Base-by-base conservation (phyloP, 306 rosid species). In the Pterocarpus santalinus region DNA sequence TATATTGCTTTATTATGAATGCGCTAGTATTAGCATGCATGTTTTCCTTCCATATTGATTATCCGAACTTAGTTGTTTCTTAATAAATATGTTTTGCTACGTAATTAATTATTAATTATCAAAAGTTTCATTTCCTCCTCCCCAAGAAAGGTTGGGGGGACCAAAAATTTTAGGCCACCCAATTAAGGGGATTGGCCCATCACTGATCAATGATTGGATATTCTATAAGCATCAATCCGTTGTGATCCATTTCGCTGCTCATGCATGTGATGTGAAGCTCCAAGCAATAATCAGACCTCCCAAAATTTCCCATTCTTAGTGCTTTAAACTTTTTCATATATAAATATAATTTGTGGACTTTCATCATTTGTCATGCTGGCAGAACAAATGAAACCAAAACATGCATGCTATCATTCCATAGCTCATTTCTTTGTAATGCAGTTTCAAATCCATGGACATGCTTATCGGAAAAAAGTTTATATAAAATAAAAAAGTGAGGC, bases 111-210 rank as follows among this genome's bases (percentile, higher is more conserved):
- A 56, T 51, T 70, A 70, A 47, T 61, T 10, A 32, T 58, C 10
- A 41, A 7, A 76, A 11, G 73, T 43, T 69, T 65, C 34, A 77
- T 72, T 56, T 70, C 73, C n/a, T 15, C 65, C 8, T 38, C 44
- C 71, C 12, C 71, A 76, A 55, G 53, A 64, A 70, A 51, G 60
- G 76, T 16, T 5, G 32, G 85, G 84, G 75, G 88, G 83, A 77
- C 88, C 85, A 72, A 77, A 73, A n/a, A 72, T 30, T 72, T 73
- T 72, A 77, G 85, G 83, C 83, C 83, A 72, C 81, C 53, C 74
- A 65, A 75, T 80, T 65, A 72, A 68, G 81, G 74, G 75, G 65
- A 78, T 66, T 73, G 72, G 34, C 57, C 65, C 83, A 81, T 72
- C 68, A 41, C 57, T 1, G 5, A 51, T 17, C 69, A 73, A 78